phyloP scores from a whole-genome alignment of 2,329 filamentous ascomycete species.

The Sporothrix mexicana region DNA sequence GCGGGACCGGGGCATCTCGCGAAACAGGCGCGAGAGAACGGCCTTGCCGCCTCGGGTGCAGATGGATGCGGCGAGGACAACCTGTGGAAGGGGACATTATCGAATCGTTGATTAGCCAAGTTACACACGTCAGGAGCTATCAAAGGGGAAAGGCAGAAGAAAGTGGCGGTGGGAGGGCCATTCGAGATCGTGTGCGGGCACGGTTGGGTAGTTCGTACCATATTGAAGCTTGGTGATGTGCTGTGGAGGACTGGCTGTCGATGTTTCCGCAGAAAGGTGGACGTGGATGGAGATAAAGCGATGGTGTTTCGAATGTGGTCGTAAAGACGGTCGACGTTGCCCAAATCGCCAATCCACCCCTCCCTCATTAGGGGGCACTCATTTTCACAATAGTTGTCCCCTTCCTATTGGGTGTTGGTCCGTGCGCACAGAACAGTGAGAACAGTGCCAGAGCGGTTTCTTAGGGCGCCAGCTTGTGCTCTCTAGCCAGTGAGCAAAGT shows the following conservation, averaged over 20 bases:
- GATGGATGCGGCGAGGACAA: slow-evolving; percentile 98
- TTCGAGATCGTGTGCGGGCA: background rate
- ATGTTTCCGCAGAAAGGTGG: slow-evolving; percentile 10
- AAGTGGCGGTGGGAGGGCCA: slow-evolving; percentile 15
- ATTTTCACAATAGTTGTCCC: slow-evolving; percentile 40
- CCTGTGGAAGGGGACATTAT: slow-evolving; percentile 57
- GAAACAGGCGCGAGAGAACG: slow-evolving; percentile 96
- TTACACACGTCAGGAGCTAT: slow-evolving; percentile 28
- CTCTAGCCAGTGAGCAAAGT: background rate
- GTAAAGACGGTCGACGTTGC: slow-evolving; percentile 30
- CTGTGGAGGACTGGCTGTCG: background rate
- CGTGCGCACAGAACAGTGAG: slow-evolving; percentile 35
- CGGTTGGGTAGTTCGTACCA: slow-evolving; percentile 26
- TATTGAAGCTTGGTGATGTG: slow-evolving; percentile 28
- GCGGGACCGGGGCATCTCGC: slow-evolving; percentile 94
- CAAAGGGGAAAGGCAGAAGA: background rate
- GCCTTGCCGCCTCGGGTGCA: slow-evolving; percentile 98
- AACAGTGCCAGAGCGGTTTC: background rate
- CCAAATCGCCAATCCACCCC: slow-evolving; percentile 35
- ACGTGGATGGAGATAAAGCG: background rate
- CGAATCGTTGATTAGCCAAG: slow-evolving; percentile 22
- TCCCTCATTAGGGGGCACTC: slow-evolving; percentile 35
- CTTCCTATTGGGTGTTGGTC: slow-evolving; percentile 35
- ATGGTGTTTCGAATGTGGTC: slow-evolving; percentile 23
- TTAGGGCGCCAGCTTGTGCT: background rate